Evolutionary conservation across 495 filamentous ascomycete species (phyloP), one percentile per base, ranked within the genome.

Genomic region (Aspergillus bertholletiae): DNA sequence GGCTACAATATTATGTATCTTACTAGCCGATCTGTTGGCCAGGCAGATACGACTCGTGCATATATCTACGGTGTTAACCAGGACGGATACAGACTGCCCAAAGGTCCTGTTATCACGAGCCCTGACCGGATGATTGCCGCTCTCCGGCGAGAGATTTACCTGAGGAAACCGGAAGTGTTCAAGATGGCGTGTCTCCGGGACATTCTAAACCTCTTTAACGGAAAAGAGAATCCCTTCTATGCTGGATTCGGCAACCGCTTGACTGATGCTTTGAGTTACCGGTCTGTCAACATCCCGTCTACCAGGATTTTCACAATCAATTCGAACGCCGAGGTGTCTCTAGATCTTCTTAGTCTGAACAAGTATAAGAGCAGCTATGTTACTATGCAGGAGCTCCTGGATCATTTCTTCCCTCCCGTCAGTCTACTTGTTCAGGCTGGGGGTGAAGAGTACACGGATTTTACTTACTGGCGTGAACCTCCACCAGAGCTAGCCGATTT

Each of bases 1-100:
- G 94, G 94, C 3, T 99, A 99, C 75, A 96, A 99, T 67, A 91
- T 99, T 61, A 88, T 99, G 79, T 99, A 99, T 64, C 82, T 99
- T 32, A 99, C 95, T 0, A 94, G 88, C 72, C 86, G 94, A 40
- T 90, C 89, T 7, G 92, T 97, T 44, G 94, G 94, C 0, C 93
- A 96, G 69, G 87, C 94, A 22, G 94, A 99, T 68, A 91, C 80
- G 0, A 99, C 94, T 7, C 76, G 95, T 51, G 84, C 88, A 2
- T 99, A 99, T 71, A 78, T 99, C 0, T 86, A 92, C 46, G 92
- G 93, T 9, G 89, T 99, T 17, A 75, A 82, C 17, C 94, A 99
- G 66, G 92, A 96, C 53, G 85, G 86, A 30, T 96, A 90, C 69
- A 83, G 83, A 27, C 65, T 99, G 15, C 94, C 94, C 0, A 88